Conservation (phyloP, 441 rosid species). For the Pelargonium cotyledonis region DNA sequence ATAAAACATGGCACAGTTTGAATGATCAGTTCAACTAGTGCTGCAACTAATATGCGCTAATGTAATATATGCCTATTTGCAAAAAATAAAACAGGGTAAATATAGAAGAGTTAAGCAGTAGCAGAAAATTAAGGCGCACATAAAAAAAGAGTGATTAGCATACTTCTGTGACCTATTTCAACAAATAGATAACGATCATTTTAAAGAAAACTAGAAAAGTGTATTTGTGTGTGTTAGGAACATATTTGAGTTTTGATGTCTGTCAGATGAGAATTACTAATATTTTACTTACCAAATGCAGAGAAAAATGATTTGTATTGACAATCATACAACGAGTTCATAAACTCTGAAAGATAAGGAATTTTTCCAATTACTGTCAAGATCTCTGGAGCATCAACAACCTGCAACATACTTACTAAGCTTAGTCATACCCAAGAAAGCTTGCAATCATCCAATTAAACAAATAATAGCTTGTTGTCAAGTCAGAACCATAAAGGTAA, state of each 20-base stretch:
- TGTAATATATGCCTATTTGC: background rate
- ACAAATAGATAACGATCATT: background rate
- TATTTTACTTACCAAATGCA: constrained; percentile 68
- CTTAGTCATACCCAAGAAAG: constrained; percentile 3
- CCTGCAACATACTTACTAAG: constrained; percentile 42
- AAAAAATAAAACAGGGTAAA: background rate
- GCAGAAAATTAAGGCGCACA: background rate
- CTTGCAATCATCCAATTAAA: background rate
- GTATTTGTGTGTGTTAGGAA: background rate
- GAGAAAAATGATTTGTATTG: constrained; percentile 86
- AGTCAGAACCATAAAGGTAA: constrained; percentile 8
- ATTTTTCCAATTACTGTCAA: constrained; percentile 95
- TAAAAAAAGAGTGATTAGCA: background rate
- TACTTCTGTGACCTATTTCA: too few relatives aligned
- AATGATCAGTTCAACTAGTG: background rate
- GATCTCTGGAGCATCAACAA: constrained; percentile 98
- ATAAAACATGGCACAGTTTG: background rate
- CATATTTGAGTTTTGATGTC: constrained; percentile 4
- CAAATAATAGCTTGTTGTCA: background rate
- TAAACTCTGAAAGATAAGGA: constrained; percentile 77
- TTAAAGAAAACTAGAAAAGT: background rate
- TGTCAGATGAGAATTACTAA: background rate
- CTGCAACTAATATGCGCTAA: background rate
- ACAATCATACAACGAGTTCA: constrained; percentile 86
- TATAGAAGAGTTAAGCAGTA: background rate